phyloP scores from a whole-genome alignment of 495 filamentous ascomycete genomes.

The Aspergillus sparsus region DNA sequence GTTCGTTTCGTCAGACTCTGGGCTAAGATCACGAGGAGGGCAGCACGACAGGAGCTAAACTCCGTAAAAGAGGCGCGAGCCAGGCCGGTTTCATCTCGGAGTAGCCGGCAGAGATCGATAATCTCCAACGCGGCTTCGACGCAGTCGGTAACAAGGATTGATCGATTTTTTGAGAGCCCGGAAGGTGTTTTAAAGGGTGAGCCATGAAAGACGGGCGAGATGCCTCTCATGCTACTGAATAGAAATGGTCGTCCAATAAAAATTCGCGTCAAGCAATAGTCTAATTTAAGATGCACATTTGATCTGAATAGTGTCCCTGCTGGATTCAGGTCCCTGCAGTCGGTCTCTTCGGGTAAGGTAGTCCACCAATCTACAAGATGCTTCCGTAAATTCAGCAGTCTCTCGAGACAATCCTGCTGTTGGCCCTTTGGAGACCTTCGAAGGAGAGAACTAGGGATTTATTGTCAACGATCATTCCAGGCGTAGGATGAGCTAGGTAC shows the following conservation, averaged over 20 bases:
- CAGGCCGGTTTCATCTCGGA: slow-evolving; percentile 50
- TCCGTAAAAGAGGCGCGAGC: slow-evolving; percentile 54
- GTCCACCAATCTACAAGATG: slow-evolving; percentile 52
- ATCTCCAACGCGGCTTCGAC: slow-evolving; percentile 53
- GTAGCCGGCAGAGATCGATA: slow-evolving; percentile 48
- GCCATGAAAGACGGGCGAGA: slow-evolving; percentile 27
- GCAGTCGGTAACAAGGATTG: slow-evolving; percentile 48
- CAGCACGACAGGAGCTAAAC: slow-evolving; percentile 54
- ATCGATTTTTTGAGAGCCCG: slow-evolving; percentile 42
- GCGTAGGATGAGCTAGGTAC: slow-evolving; percentile 3
- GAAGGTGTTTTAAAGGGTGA: slow-evolving; percentile 35
- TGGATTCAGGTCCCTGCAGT: slow-evolving; percentile 44
- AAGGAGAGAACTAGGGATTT: slow-evolving; percentile 31
- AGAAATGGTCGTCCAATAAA: slow-evolving; percentile 54
- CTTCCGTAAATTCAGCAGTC: slow-evolving; percentile 44
- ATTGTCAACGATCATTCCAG: slow-evolving; percentile 2
- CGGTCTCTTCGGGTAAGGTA: slow-evolving; percentile 46
- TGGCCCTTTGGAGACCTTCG: slow-evolving; percentile 44
- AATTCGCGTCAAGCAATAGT: slow-evolving; percentile 50
- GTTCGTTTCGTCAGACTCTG: slow-evolving; percentile 52
- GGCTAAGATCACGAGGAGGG: slow-evolving; percentile 50
- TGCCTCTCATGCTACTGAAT: slow-evolving; percentile 45
- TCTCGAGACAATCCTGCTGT: slow-evolving; percentile 48
- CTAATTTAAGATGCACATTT: slow-evolving; percentile 52
- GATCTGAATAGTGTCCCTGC: slow-evolving; percentile 43